phyloP scores from a whole-genome alignment of 2,329 filamentous ascomycete genomes.

The Phialophora expanda region DNA sequence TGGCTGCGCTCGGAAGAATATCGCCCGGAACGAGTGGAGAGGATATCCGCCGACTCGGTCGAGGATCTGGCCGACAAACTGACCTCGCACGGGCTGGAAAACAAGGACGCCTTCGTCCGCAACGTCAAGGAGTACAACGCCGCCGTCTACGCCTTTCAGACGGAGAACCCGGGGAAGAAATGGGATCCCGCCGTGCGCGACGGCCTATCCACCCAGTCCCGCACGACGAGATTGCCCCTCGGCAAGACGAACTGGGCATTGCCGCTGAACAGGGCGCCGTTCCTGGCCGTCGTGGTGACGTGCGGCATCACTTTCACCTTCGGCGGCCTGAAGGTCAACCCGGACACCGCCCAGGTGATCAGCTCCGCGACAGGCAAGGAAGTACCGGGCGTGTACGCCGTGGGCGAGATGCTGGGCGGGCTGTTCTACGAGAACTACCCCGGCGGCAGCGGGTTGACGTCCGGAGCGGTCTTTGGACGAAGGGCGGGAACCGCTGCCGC shows the following conservation, averaged over 20 bases:
- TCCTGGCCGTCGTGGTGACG: slow-evolving; percentile 67
- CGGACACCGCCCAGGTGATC: slow-evolving; percentile 60
- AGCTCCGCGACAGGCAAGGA: slow-evolving; percentile 50
- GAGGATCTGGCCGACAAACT: slow-evolving; percentile 63
- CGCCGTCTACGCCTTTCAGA: slow-evolving; percentile 57
- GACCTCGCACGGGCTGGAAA: slow-evolving; percentile 54
- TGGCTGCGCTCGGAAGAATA: slow-evolving; percentile 69
- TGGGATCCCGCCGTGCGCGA: slow-evolving; percentile 68
- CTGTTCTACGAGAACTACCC: slow-evolving; percentile 69
- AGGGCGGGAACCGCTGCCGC: slow-evolving; percentile 49
- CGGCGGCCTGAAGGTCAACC: slow-evolving; percentile 64
- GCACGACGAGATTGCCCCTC: slow-evolving; percentile 49
- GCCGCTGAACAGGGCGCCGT: slow-evolving; percentile 62
- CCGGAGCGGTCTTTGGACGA: slow-evolving; percentile 61
- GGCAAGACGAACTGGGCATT: slow-evolving; percentile 71
- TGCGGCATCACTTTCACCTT: slow-evolving; percentile 73
- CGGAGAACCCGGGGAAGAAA: slow-evolving; percentile 52
- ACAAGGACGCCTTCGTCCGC: slow-evolving; percentile 55
- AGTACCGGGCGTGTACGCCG: slow-evolving; percentile 65
- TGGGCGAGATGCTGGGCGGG: slow-evolving; percentile 70
- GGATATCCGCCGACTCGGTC: slow-evolving; percentile 57
- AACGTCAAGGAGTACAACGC: slow-evolving; percentile 64
- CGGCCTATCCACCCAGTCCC: slow-evolving; percentile 65
- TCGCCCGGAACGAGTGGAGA: slow-evolving; percentile 61
- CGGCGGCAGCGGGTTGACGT: slow-evolving; percentile 66